Percentiles rank a stretch among this genome's conserved stretches.
Evolutionary conservation across 1,284 basidiomycete species (phyloP).

Genomic region (Ustilago trichophora): DNA sequence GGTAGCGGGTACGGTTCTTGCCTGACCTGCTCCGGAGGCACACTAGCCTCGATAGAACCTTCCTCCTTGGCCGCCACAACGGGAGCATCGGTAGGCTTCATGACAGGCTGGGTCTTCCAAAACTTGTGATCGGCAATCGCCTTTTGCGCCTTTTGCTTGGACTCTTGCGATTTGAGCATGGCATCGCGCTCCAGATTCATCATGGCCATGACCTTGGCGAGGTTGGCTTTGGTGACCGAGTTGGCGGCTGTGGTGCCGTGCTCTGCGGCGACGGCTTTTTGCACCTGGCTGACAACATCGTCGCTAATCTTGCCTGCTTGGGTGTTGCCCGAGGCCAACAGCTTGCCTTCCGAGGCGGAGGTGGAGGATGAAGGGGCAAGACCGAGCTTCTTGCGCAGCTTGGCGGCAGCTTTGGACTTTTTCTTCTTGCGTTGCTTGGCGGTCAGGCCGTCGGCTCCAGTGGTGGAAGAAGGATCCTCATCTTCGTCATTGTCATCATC

Average conservation of each 20-base stretch:
- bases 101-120: conserved; percentile 76
- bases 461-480: not conserved
- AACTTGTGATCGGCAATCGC: conserved; percentile 63
- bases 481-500: too few relatives aligned
- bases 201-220: conserved; percentile 55
- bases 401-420: conserved; percentile 55
- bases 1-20: conserved; percentile 88
- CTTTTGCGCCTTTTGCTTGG: conserved; percentile 51
- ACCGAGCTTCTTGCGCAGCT: conserved; percentile 56
- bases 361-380: conserved; percentile 7
- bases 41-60: conserved; percentile 87
- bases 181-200: conserved; percentile 57
- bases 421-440: conserved; percentile 58
- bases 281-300: conserved; percentile 48
- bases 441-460: conserved; percentile 14
- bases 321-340: conserved; percentile 25
- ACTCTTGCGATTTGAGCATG: conserved; percentile 52
- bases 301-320: conserved; percentile 42
- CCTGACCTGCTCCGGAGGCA: conserved; percentile 79
- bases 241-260: conserved; percentile 48
- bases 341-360: conserved; percentile 18
- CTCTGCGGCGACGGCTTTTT: conserved; percentile 39
- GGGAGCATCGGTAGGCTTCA: conserved; percentile 73
- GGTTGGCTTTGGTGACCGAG: conserved; percentile 47
- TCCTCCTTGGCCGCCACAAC: conserved; percentile 68